Evolutionary conservation across 179 eudicot genomes (phyloP).

Genomic region (Nepenthes alata): DNA sequence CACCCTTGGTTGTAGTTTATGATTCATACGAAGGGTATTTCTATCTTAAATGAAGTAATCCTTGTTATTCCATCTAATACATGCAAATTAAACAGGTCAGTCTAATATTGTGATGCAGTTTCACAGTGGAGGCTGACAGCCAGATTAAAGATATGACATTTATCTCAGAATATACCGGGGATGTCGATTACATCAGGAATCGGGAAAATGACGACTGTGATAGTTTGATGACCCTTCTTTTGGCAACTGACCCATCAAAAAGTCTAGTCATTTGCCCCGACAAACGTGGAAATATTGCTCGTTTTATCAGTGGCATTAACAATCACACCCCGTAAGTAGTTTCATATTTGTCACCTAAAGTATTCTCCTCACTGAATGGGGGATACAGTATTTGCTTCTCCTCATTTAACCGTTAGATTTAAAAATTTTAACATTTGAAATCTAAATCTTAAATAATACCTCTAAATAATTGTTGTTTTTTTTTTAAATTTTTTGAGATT

Average conservation of each 20-base stretch:
- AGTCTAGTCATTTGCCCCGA: constrained; percentile 85
- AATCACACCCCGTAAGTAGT: constrained; percentile 62
- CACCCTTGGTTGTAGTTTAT: constrained; percentile 63
- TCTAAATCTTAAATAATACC: no score
- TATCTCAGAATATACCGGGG: constrained; percentile 66
- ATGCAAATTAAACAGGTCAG: neutral
- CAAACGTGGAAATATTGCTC: constrained; percentile 76
- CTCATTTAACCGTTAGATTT: neutral
- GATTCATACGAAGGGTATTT: constrained; percentile 70
- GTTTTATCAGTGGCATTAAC: constrained; percentile 85
- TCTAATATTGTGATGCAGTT: constrained; percentile 30
- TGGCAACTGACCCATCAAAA: constrained; percentile 42
- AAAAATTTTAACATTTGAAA: no score
- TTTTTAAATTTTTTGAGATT: neutral
- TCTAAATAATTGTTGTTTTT: no score
- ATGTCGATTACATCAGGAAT: constrained; percentile 75
- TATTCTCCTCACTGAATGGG: neutral
- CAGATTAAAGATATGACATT: constrained; percentile 76
- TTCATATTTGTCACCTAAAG: neutral
- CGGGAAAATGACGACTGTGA: constrained; percentile 78
- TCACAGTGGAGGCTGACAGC: constrained; percentile 70
- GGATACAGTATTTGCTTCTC: neutral
- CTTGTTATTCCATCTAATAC: neutral
- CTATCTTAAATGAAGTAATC: constrained; percentile 1
- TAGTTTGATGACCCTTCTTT: constrained; percentile 85